These are phyloP conservation scores for Prunella vulgaris DNA, from an alignment of 257 asterid genomes.

Conservation along the genomic window DNA sequence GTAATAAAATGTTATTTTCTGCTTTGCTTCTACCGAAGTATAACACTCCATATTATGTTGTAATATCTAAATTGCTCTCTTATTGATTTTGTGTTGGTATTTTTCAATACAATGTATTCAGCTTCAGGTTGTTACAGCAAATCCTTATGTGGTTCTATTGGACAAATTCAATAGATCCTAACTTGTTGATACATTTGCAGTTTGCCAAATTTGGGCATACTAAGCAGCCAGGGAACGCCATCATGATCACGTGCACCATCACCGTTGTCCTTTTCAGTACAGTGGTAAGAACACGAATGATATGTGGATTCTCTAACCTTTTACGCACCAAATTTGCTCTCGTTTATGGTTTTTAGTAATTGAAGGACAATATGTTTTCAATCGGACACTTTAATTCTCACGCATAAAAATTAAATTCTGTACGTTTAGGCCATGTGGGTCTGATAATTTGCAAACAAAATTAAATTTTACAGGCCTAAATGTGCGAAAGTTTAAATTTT, in stretches of 20 bases:
- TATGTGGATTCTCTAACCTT: background rate
- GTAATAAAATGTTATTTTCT: too few relatives aligned
- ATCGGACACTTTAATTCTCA: too few relatives aligned
- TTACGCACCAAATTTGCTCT: too few relatives aligned
- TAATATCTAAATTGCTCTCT: background rate
- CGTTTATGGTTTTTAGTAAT: too few relatives aligned
- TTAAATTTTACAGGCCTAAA: too few relatives aligned
- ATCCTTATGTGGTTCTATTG: background rate
- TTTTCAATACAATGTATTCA: background rate
- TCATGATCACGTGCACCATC: slow-evolving; percentile 76
- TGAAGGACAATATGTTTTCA: too few relatives aligned
- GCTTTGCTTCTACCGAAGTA: background rate
- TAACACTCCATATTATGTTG: background rate
- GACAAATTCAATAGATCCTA: background rate
- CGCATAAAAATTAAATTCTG: too few relatives aligned
- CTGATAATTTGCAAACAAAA: too few relatives aligned
- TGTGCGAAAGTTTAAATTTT: too few relatives aligned
- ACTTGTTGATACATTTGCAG: slow-evolving; percentile 33
- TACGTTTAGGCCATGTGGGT: too few relatives aligned
- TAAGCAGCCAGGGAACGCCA: slow-evolving; percentile 54
- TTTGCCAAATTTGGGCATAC: slow-evolving; percentile 73
- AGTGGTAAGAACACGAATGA: slow-evolving; percentile 39
- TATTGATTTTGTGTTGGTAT: background rate
- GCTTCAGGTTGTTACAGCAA: background rate
- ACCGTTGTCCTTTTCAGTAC: slow-evolving; percentile 66